phyloP scores from a whole-genome alignment of 306 rosid genomes.

The Glycine tomentella region DNA sequence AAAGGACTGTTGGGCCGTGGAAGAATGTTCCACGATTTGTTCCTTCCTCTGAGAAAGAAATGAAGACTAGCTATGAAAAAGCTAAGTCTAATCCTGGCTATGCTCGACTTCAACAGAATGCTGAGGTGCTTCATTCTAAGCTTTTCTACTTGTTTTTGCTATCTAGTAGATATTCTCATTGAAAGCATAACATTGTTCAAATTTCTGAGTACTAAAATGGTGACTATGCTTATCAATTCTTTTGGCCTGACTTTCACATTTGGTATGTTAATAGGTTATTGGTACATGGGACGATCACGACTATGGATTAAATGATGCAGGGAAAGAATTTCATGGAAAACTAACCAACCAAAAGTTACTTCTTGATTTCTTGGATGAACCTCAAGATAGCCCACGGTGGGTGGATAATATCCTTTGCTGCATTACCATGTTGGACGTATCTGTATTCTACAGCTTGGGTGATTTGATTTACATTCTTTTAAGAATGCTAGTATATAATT shows the following conservation, averaged over 20 bases:
- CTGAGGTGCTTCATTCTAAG: constrained; percentile 57
- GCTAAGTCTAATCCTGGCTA: constrained; percentile 73
- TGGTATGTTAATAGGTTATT: constrained; percentile 63
- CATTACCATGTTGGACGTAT: constrained; percentile 1
- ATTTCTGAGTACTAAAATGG: too few species aligned
- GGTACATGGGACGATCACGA: constrained; percentile 97
- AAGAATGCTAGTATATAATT: not conserved
- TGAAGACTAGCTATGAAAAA: constrained; percentile 63
- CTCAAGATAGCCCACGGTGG: constrained; percentile 77
- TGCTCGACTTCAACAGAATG: constrained; percentile 57
- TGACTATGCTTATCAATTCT: constrained; percentile 9
- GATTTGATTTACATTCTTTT: constrained; percentile 33
- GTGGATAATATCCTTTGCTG: constrained; percentile 23
- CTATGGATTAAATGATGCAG: constrained; percentile 86
- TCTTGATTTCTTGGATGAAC: constrained; percentile 88
- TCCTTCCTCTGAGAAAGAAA: constrained; percentile 69
- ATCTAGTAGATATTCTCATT: constrained; percentile 28
- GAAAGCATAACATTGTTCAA: too few species aligned
- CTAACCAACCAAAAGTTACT: constrained; percentile 71
- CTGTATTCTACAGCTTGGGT: not conserved
- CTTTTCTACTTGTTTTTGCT: constrained; percentile 32
- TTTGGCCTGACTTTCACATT: constrained; percentile 42
- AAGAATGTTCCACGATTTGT: constrained; percentile 75
- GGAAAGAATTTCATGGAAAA: constrained; percentile 73
- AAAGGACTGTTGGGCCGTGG: constrained; percentile 87